A percentile compares a stretch with the other conserved stretches of the same genome.
Evolutionary conservation across 176 grass and related monocot species (phyloP).

Genomic region (Zoysia japonica): DNA sequence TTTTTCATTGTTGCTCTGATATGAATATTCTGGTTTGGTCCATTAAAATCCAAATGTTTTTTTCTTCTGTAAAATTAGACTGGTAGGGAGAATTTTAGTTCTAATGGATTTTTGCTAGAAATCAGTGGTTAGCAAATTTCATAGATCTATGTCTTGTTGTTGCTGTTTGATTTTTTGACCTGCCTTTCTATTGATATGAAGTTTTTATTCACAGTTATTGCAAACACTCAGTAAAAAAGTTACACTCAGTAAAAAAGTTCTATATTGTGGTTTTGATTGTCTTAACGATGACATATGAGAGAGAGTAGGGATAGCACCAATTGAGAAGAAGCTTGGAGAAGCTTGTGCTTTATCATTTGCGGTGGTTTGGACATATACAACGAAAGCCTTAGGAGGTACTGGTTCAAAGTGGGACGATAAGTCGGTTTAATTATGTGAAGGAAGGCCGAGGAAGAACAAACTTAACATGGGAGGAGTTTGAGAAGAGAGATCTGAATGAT

Average conservation of each 20-base stretch:
- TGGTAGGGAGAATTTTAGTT: background rate
- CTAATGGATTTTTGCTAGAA: background rate
- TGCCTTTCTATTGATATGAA: background rate
- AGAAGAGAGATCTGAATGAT: no score
- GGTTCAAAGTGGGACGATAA: no score
- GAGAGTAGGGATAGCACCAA: no score
- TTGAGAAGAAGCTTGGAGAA: no score
- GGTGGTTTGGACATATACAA: no score
- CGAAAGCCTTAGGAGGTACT: no score
- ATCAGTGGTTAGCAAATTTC: background rate
- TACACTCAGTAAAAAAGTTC: background rate
- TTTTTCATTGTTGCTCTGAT: slow-evolving; percentile 10
- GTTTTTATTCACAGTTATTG: background rate
- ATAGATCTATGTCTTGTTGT: slow-evolving; percentile 10
- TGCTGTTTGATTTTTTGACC: background rate
- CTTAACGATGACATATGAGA: no score
- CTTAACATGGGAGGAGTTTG: no score
- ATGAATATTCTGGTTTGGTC: slow-evolving; percentile 7
- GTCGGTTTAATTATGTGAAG: no score
- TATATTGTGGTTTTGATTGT: background rate
- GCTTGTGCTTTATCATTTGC: no score
- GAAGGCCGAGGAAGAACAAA: no score
- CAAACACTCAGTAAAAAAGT: background rate
- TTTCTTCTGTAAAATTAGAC: background rate
- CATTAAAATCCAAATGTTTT: background rate